Conservation (phyloP, 495 filamentous ascomycete genomes). For the Tuber microsphaerosporum region DNA sequence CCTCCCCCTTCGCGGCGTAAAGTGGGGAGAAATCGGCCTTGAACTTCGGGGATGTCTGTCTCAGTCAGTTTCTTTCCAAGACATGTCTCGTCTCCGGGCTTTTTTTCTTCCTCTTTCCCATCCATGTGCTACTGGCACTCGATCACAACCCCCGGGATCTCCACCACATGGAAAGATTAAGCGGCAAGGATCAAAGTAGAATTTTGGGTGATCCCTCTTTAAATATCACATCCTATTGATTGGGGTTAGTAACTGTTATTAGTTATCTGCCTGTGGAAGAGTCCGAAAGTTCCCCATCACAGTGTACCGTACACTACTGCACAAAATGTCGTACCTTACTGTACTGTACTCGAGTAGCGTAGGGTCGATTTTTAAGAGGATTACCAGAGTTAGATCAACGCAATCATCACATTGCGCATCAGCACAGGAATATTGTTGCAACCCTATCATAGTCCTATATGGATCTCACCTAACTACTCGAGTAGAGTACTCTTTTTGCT, state of each 20-base stretch:
- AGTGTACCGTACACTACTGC: not conserved
- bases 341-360: not conserved
- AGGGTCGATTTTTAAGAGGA: not conserved
- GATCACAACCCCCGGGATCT: not conserved
- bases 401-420: not conserved
- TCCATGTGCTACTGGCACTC: not conserved
- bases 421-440: not conserved
- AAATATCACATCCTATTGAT: conserved; percentile 2
- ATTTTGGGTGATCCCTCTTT: not conserved
- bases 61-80: not conserved
- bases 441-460: not conserved
- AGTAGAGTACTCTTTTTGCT: not conserved
- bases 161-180: not conserved
- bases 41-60: not conserved
- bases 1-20: not conserved
- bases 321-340: not conserved
- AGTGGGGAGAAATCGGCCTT: not conserved
- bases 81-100: not conserved
- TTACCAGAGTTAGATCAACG: not conserved
- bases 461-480: not conserved
- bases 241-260: conserved; percentile 7
- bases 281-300: not conserved
- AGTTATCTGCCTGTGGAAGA: not conserved
- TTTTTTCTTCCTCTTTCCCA: not conserved
- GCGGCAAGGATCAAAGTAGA: conserved; percentile 1